Conservation (phyloP, 176 grass and related monocot species). For the Phyllostachys edulis region DNA sequence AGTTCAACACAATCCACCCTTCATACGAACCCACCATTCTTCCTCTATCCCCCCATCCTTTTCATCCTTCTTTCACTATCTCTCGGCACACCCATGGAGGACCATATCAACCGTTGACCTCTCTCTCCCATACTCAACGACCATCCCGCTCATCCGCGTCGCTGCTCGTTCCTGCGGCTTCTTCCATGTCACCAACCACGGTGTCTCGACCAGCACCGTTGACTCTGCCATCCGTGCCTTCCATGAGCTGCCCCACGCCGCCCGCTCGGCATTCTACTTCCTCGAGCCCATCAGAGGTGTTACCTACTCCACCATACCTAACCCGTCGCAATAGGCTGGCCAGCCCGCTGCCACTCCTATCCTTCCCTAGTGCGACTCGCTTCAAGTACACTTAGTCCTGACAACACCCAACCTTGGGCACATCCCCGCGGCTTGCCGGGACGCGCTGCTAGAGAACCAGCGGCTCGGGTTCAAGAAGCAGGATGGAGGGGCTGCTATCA, state of each 20-base stretch:
- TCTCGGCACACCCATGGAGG: too few species aligned
- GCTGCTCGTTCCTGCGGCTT: slow-evolving; percentile 43
- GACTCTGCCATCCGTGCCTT: slow-evolving; percentile 30
- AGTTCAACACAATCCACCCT: too few species aligned
- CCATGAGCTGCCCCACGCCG: slow-evolving; percentile 39
- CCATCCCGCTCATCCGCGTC: slow-evolving; percentile 26
- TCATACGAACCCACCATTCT: too few species aligned
- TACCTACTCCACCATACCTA: slow-evolving; percentile 45
- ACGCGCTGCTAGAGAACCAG: slow-evolving; percentile 38
- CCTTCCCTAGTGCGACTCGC: slow-evolving; percentile 43
- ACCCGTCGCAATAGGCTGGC: background rate
- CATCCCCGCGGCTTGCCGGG: slow-evolving; percentile 25
- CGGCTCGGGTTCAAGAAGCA: slow-evolving; percentile 18
- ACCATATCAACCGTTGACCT: slow-evolving; percentile 26
- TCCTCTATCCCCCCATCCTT: too few species aligned
- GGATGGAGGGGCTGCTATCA: slow-evolving; percentile 37
- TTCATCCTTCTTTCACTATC: too few species aligned
- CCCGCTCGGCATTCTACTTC: slow-evolving; percentile 35
- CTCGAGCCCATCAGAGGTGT: background rate
- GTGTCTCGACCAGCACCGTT: slow-evolving; percentile 12
- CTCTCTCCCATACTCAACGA: background rate
- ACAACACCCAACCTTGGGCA: slow-evolving; percentile 1
- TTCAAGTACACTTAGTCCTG: slow-evolving; percentile 33
- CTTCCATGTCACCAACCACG: slow-evolving; percentile 50
- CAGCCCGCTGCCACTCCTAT: background rate